These are phyloP conservation scores for Colletotrichum coccodes DNA, from an alignment of 2,329 filamentous ascomycete genomes.

Conservation along the genomic window DNA sequence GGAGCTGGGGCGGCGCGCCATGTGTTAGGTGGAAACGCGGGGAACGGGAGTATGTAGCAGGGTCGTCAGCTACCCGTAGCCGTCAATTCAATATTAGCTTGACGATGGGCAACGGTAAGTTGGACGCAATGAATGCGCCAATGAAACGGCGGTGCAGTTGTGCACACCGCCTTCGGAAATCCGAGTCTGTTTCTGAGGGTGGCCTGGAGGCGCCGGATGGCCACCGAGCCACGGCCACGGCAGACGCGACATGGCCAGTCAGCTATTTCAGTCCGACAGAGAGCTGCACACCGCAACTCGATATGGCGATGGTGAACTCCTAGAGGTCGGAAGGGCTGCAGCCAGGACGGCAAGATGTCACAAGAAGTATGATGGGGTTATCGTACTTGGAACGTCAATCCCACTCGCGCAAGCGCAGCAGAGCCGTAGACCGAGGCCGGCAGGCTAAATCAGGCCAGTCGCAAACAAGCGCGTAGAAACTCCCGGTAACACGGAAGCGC, in stretches of 20 bases:
- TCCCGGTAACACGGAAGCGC: conserved; percentile 2
- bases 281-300: conserved; percentile 21
- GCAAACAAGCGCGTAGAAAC: conserved; percentile 1
- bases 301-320: not conserved
- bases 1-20: conserved; percentile 1
- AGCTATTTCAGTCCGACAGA: not conserved
- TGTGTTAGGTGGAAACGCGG: conserved; percentile 29
- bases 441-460: conserved; percentile 10
- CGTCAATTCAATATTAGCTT: conserved; percentile 6
- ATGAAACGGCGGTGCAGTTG: not conserved
- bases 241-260: conserved; percentile 5
- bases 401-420: not conserved
- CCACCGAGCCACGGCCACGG: conserved; percentile 15
- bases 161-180: conserved; percentile 1
- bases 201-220: conserved; percentile 12
- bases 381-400: conserved; percentile 2
- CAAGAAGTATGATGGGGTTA: not conserved
- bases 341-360: not conserved
- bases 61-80: conserved; percentile 9
- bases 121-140: not conserved
- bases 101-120: not conserved
- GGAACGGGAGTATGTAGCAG: conserved; percentile 2
- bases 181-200: not conserved
- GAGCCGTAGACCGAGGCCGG: conserved; percentile 7
- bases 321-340: conserved; percentile 10